A percentile compares a stretch with the other conserved stretches of the same genome.
Conservation (phyloP, 2,329 filamentous ascomycete genomes). For the Alternaria hordeiaustralica region DNA sequence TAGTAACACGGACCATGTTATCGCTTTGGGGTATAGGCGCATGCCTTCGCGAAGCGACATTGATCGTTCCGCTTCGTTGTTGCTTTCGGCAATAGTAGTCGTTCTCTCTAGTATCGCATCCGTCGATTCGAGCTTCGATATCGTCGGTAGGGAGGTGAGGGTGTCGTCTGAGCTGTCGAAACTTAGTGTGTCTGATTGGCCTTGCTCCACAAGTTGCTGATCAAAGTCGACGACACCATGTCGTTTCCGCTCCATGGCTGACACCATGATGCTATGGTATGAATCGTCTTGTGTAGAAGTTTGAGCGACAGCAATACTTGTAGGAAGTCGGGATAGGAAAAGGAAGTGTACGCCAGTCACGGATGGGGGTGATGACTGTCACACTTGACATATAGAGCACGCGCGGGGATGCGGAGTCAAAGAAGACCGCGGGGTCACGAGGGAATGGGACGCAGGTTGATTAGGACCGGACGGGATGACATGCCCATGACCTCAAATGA, state of each 20-base stretch:
- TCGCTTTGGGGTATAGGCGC: conserved; percentile 82
- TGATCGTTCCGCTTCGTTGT: conserved; percentile 8
- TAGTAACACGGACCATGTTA: conserved; percentile 79
- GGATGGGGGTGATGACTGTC: not conserved
- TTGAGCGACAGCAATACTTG: not conserved
- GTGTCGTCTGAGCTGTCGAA: not conserved
- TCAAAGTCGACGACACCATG: not conserved
- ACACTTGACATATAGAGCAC: not conserved
- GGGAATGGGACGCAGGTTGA: not conserved
- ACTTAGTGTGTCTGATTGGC: conserved; percentile 3
- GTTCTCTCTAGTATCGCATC: not conserved
- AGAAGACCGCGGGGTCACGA: not conserved
- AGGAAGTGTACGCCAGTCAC: not conserved
- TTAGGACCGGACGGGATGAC: not conserved
- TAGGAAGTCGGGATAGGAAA: not conserved
- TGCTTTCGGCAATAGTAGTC: not conserved
- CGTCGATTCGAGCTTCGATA: not conserved
- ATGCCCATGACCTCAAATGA: not conserved
- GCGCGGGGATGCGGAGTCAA: not conserved
- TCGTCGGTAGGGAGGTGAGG: not conserved
- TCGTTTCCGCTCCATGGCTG: not conserved
- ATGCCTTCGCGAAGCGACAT: conserved; percentile 70
- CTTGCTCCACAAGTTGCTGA: not conserved
- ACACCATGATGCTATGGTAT: not conserved
- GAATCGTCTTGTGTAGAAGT: not conserved